Base-by-base conservation (phyloP, 768 basidiomycete genomes). In the Hortiboletus campestris region DNA sequence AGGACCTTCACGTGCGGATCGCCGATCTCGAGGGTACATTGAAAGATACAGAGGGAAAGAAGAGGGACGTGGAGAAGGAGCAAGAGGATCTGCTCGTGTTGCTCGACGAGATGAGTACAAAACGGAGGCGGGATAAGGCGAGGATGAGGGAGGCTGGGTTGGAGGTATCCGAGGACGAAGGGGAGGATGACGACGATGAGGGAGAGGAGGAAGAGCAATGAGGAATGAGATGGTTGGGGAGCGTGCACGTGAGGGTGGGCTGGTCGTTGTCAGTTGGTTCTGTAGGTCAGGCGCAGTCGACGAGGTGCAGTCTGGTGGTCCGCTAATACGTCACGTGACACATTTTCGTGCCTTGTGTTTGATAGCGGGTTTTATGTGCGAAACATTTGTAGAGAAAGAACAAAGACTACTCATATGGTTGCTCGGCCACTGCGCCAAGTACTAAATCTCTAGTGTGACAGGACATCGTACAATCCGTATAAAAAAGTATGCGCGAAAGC, bases 81-180 rank as follows among this genome's bases (percentile, higher is more conserved):
- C 95, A 98, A 63, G 96, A 98, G 68, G 96, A 99, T 71, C 70
- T 98, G 46, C 76, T 99, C 20, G 95, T 99, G 12, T 73, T 98
- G 32, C 76, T 99, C 4, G 97, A 98, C 65, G 97, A 98, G 74
- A 77, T 97, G 58, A 90, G 84, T 43, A 81, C 76, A 60, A 99
- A 99, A 74, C 79, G 95, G 49, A 83, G 81, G 74, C 78, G 76
- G 61, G 97, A 98, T 67, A 98, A 98, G 76, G 79, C 71, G 45
- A 77, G 80, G 61, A 82, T 99, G 76, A 77, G 80, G 65, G 83
- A 81, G 53, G 82, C 81, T 11, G 90, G 90, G 0, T 54, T 92
- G 68, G 94, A 94, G 34, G 95, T 98, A 2, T 94, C 91, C 1
- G 96, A 98, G 63, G 95, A 94, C 55, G 97, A 94, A 54, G 91